phyloP scores from a whole-genome alignment of 257 asterid species.

The Jasminum sambac region DNA sequence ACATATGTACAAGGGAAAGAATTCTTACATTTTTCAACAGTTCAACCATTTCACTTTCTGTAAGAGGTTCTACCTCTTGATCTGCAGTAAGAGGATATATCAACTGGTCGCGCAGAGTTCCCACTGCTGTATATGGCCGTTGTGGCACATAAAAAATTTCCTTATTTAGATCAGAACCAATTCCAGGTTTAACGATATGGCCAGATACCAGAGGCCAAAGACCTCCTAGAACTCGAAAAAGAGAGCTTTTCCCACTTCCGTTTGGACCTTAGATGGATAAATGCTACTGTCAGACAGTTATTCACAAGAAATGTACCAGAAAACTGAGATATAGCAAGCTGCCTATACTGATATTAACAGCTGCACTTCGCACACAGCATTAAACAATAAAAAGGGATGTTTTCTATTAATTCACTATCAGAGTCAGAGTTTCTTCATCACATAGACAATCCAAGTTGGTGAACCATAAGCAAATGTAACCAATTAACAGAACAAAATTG shows the following conservation, averaged over 20 bases:
- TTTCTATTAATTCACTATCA: slow-evolving; percentile 14
- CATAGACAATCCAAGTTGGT: neutral
- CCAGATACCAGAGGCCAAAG: slow-evolving; percentile 99
- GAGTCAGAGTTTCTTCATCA: neutral
- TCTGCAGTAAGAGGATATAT: slow-evolving; percentile 91
- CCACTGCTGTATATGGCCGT: slow-evolving; percentile 97
- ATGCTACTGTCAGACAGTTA: slow-evolving; percentile 16
- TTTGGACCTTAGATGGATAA: slow-evolving; percentile 77
- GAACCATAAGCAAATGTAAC: neutral
- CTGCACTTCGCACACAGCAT: neutral
- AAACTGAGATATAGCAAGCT: slow-evolving; percentile 20
- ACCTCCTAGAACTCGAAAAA: slow-evolving; percentile 97
- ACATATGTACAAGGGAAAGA: slow-evolving; percentile 18
- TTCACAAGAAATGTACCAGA: slow-evolving; percentile 8
- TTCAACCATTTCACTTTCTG: slow-evolving; percentile 80
- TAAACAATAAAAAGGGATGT: slow-evolving; percentile 10
- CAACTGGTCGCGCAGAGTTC: slow-evolving; percentile 97
- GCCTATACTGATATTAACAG: slow-evolving; percentile 6
- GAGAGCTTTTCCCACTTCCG: slow-evolving; percentile 99
- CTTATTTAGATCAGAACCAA: slow-evolving; percentile 97
- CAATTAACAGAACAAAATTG: slow-evolving; percentile 10
- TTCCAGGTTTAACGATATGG: slow-evolving; percentile 92
- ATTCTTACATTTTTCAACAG: slow-evolving; percentile 86
- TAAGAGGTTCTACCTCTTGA: slow-evolving; percentile 78
- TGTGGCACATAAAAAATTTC: slow-evolving; percentile 99